phyloP scores from a whole-genome alignment of 805 yeast genomes.

The Aciculoconidium aculeatum region DNA sequence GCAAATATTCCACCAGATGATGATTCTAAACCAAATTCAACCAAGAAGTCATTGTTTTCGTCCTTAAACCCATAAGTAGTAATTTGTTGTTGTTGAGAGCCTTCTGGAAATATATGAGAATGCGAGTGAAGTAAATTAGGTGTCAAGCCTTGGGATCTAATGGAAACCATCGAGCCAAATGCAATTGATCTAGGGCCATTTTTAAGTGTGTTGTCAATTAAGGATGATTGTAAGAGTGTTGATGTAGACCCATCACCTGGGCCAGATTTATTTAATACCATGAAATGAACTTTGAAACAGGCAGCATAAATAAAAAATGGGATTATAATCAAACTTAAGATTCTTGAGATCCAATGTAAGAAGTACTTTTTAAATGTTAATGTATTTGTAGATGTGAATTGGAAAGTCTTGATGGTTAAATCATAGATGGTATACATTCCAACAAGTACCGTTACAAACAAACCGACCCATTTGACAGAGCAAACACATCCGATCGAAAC shows the following conservation, averaged over 20 bases:
- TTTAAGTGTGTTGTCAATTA: constrained; percentile 59
- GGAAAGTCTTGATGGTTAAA: constrained; percentile 40
- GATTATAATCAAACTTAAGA: constrained; percentile 57
- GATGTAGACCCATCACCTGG: constrained; percentile 92
- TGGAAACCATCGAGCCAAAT: constrained; percentile 54
- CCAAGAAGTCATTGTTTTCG: constrained; percentile 91
- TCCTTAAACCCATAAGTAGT: constrained; percentile 92
- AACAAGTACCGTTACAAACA: constrained; percentile 56
- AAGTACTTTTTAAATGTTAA: constrained; percentile 28
- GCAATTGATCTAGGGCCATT: constrained; percentile 65
- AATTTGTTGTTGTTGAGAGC: constrained; percentile 89
- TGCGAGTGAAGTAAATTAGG: constrained; percentile 86
- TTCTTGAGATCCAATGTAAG: constrained; percentile 69
- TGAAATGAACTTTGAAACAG: constrained; percentile 78
- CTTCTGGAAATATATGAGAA: constrained; percentile 78
- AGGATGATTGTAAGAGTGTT: constrained; percentile 82
- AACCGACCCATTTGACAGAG: constrained; percentile 82
- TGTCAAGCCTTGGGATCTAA: constrained; percentile 66
- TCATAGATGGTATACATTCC: constrained; percentile 58
- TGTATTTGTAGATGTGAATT: constrained; percentile 14
- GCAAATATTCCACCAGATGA: constrained; percentile 24
- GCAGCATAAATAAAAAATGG: constrained; percentile 67
- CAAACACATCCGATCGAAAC: constrained; percentile 75
- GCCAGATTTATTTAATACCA: constrained; percentile 71
- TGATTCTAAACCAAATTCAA: constrained; percentile 65